Base-by-base conservation (phyloP, 2,329 filamentous ascomycete genomes). In the Acrodontium crateriforme region DNA sequence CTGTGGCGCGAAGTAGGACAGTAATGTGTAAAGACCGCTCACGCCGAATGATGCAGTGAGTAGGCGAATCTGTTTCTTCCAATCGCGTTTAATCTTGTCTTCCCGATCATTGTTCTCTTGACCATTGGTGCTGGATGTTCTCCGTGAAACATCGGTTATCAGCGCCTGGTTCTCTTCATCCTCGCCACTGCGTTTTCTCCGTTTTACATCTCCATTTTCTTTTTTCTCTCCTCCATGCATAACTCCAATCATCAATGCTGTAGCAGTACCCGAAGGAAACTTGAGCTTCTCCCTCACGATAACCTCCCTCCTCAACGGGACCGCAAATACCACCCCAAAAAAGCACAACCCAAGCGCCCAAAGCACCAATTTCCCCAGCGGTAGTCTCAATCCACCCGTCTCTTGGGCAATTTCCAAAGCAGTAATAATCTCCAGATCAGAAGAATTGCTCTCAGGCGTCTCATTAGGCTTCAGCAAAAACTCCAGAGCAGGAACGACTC, bases 291-390 rank as follows among this genome's bases (percentile, higher is more conserved):
- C 89, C 32, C 79, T 63, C 30, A 98, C 82, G 35, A 98, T 91
- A 30, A 95, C 85, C 57, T 98, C 83, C 31, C 74, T 78, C 25
- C 89, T 69, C 30, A 95, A 50, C 1, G 89, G 89, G 9, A 98
- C 87, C 1, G 85, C 89, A 59, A 98, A 95, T 1, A 95, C 77
- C 2, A 95, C 89, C 0, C 89, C 89, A 50, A 98, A 98, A 47
- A 95, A 87, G 50, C 85, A 94, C 10, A 98, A 70, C 0, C 89
- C 89, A 29, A 98, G 54, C 15, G 83, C 80, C 89, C 89, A 98
- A 6, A 94, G 53, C 5, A 93, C 74, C 38, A 94, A 59, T 52
- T 84, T 83, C 62, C 74, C 71, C 19, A 81, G 65, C 18, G 73
- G 40, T 19, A 55, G 29, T 8, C 42, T 34, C 23, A 55, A 32